A percentile compares a stretch with the other conserved stretches of the same genome.
phyloP scores from a whole-genome alignment of 208 protist species.

The Acanthamoeba polyphaga region DNA sequence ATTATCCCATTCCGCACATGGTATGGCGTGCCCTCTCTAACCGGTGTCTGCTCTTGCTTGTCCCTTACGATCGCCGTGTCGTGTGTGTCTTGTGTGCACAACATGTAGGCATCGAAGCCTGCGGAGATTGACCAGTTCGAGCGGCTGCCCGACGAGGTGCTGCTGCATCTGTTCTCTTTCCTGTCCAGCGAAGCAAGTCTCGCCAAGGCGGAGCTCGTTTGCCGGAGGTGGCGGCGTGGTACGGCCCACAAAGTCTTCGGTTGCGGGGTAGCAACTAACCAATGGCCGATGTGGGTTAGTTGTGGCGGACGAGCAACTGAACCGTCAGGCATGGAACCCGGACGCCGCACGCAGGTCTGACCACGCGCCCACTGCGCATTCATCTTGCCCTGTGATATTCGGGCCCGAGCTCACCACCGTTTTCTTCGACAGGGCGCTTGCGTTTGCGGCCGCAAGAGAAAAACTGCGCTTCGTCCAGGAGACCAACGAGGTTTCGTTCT shows the following conservation, averaged over 20 bases:
- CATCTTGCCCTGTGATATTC: too few relatives aligned
- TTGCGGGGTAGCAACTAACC: too few relatives aligned
- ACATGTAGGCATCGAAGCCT: neutral
- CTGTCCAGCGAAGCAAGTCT: neutral
- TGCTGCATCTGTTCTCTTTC: neutral
- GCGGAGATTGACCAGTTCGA: neutral
- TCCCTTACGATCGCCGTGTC: too few relatives aligned
- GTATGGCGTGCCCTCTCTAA: too few relatives aligned
- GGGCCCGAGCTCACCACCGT: too few relatives aligned
- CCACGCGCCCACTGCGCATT: too few relatives aligned
- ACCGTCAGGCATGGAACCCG: neutral
- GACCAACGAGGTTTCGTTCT: neutral
- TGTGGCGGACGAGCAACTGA: neutral
- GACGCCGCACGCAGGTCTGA: neutral
- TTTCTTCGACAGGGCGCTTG: neutral
- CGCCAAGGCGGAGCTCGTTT: neutral
- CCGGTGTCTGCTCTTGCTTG: too few relatives aligned
- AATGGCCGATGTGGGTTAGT: neutral
- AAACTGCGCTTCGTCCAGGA: neutral
- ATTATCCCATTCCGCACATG: too few relatives aligned
- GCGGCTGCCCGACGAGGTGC: constrained; percentile 7
- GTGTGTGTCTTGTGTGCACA: too few relatives aligned
- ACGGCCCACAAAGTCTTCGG: too few relatives aligned
- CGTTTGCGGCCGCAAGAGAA: neutral
- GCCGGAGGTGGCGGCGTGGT: neutral